Evolutionary conservation across 2,329 filamentous ascomycete species (phyloP), one percentile per base, ranked within the genome.

Genomic region (Talaromyces sp.): DNA sequence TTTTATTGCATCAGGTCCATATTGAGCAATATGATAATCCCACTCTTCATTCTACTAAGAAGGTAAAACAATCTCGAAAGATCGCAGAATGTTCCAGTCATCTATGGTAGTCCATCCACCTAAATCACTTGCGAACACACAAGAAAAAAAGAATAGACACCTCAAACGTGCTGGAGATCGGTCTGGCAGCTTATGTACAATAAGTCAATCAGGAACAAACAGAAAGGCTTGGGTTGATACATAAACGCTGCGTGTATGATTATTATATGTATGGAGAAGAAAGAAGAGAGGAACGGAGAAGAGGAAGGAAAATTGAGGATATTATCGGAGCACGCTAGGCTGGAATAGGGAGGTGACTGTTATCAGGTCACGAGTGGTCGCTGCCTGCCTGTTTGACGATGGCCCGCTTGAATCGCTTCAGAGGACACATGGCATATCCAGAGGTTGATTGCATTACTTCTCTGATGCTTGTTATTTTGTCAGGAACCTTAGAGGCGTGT

Each of bases 31-130:
- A 17, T 39, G 33, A 56, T 39, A 37, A 56, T 39, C 33, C 52
- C 22, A 56, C 52, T 56, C 31, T 22, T 22, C 31, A 47, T 47
- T n/a, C 22, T 22, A 31, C 19, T 45, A 31, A 31, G 2, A 31
- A 31, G 4, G 27, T 13, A 11, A 37, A 10, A 13, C 13, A 37
- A 13, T 37, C 13, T 37, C 9, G 8, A 1, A 13, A 37, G 35
- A 37, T 37, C 11, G 35, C 35, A 37, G 35, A 37, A 66, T 81
- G 78, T 81, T 70, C 78, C 79, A 80, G 73, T 71, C 70, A 72
- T 79, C 78, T 81, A 81, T 81, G 78, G 79, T 79, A 76, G 76
- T 73, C 77, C 78, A 81, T 71, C 72, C 78, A 79, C 68, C 56
- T 17, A 43, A 31, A 19, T 22, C 15, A 5, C 33, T 56, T 35